Percentiles rank a stretch among this genome's conserved stretches.
These are phyloP conservation scores for Parafenestella ontariensis DNA, from an alignment of 2,329 filamentous ascomycete species.

Conservation along the genomic window DNA sequence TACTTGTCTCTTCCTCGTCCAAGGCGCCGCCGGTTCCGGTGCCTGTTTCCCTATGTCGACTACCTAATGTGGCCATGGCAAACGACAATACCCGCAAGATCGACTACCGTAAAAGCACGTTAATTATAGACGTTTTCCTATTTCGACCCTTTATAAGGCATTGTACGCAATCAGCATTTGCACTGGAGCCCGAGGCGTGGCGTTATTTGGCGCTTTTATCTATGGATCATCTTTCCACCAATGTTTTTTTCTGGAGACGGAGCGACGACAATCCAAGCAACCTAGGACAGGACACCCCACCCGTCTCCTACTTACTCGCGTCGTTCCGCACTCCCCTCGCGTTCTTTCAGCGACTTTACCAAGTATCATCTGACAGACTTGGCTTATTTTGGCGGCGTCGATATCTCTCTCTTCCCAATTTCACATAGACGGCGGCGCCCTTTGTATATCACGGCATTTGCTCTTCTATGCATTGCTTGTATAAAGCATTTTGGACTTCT, in stretches of 20 bases:
- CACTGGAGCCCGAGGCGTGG: slow-evolving; percentile 23
- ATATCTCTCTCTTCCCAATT: slow-evolving; percentile 6
- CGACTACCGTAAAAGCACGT: slow-evolving; percentile 34
- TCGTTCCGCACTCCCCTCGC: no score
- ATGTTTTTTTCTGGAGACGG: slow-evolving; percentile 6
- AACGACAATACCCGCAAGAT: slow-evolving; percentile 34
- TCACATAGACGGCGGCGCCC: slow-evolving; percentile 27
- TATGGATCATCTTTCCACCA: slow-evolving; percentile 20
- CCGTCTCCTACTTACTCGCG: no score
- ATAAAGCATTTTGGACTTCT: slow-evolving; percentile 21
- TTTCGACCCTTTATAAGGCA: slow-evolving; percentile 20
- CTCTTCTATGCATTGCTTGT: slow-evolving; percentile 31
- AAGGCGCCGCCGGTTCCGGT: slow-evolving; percentile 28
- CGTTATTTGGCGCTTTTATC: slow-evolving; percentile 26
- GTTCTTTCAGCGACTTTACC: slow-evolving; percentile 4
- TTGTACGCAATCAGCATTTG: slow-evolving; percentile 29
- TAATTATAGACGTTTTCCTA: slow-evolving; percentile 38
- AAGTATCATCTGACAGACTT: neutral
- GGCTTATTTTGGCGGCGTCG: slow-evolving; percentile 13
- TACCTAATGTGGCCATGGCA: slow-evolving; percentile 38
- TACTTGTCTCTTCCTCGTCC: slow-evolving; percentile 4
- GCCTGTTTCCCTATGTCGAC: slow-evolving; percentile 25
- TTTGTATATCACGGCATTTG: slow-evolving; percentile 35
- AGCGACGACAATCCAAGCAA: neutral
- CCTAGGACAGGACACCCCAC: neutral